Evolutionary conservation across 495 filamentous ascomycete genomes (phyloP).

Genomic region (Penicillium alfredii): DNA sequence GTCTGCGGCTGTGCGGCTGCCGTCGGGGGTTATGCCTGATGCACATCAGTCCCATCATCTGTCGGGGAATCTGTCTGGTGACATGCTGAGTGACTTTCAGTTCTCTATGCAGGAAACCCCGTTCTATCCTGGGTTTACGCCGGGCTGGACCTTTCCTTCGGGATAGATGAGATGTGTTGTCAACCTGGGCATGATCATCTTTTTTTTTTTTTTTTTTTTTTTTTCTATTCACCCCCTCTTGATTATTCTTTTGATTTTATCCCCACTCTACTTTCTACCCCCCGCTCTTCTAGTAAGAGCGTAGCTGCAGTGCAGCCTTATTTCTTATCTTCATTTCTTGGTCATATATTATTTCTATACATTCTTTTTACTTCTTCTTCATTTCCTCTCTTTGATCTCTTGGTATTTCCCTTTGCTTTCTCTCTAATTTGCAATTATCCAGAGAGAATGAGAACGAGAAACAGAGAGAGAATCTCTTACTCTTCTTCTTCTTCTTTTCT

Average conservation of each 20-base stretch:
- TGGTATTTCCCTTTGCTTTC: too few species aligned
- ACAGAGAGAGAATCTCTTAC: neutral
- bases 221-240: slow-evolving; percentile 10
- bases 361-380: slow-evolving; percentile 1
- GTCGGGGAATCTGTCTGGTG: slow-evolving; percentile 17
- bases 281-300: too few species aligned
- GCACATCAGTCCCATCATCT: slow-evolving; percentile 13
- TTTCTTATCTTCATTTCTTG: neutral
- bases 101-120: slow-evolving; percentile 22
- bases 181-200: neutral
- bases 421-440: too few species aligned
- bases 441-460: neutral
- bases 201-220: slow-evolving; percentile 11
- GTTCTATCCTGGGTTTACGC: slow-evolving; percentile 22
- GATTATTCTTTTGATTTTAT: slow-evolving; percentile 1
- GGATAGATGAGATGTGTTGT: too few species aligned
- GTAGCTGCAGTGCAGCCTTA: neutral
- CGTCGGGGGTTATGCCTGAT: slow-evolving; percentile 11
- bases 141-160: slow-evolving; percentile 31
- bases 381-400: too few species aligned
- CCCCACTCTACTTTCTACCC: neutral
- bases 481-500: slow-evolving; percentile 1
- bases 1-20: slow-evolving; percentile 10
- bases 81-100: slow-evolving; percentile 26
- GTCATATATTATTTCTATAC: neutral